Base-by-base conservation (phyloP, 345 rosid genomes). In the Camelina hispida region DNA sequence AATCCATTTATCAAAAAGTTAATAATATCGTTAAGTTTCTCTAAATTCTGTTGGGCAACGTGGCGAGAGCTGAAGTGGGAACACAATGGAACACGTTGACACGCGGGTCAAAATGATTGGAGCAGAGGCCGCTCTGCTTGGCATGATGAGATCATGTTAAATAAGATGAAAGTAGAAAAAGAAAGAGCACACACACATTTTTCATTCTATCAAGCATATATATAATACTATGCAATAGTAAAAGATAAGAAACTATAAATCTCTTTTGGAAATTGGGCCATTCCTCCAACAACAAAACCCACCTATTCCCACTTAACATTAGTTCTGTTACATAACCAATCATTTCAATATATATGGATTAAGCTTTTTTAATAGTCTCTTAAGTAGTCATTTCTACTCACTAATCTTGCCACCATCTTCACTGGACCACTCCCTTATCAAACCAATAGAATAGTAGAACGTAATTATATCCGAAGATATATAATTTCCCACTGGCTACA, bases 211-310 rank as follows among this genome's bases (percentile, higher is more conserved):
- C 20, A 22, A 34, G 7, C 20, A 54, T 46, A 32, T 12, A 8
- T 22, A 30, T 46, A 62, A 3, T 17, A 11, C 11, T 2, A 55
- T 46, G 22, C 17, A 40, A 63, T 22, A 20, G 34, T 79, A 67
- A 78, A 77, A 35, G 1, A 40, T 7, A 75, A 76, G 6, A 35
- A 32, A 61, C 50, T 55, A 81, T 82, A 93, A 78, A 89, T 88
- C 90, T 85, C 94, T 84, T 80, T 94, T 74, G 98, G 98, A 88
- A 94, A 88, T 87, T 91, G 97, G 96, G 88, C 95, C 96, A 82
- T 88, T 78, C 77, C 63, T 34, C 77, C 80, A 71, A 65, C 84
- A 74, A 74, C 71, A 57, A 60, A 73, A 62, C 76, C 40, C 81
- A 81, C 68, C 79, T 74, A 61, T 76, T 61, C 38, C 63, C 77